phyloP scores from a whole-genome alignment of 225 moss, liverwort and hornwort species.

The Pseudisothecium myosuroides region DNA sequence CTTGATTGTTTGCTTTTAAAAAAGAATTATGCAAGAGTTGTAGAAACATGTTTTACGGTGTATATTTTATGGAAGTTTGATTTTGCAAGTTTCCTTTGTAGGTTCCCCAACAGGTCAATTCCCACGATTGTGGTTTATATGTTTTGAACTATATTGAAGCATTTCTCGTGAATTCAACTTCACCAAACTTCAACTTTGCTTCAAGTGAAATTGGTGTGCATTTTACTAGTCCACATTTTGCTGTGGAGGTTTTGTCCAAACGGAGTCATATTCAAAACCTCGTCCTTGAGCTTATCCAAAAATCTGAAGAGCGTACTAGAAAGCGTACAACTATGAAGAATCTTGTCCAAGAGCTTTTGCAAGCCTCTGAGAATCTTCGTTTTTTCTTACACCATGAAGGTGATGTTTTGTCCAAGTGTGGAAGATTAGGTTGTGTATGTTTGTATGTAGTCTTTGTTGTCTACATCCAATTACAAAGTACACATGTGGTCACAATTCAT shows the following conservation, averaged over 20 bases:
- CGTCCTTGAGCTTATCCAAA: background rate
- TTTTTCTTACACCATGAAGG: background rate
- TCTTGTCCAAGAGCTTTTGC: background rate
- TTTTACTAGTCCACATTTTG: background rate
- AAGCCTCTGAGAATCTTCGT: background rate
- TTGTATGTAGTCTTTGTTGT: background rate
- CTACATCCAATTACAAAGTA: background rate
- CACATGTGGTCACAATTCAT: background rate
- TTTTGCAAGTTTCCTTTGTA: background rate
- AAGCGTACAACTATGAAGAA: background rate
- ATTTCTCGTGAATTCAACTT: background rate
- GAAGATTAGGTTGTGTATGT: background rate
- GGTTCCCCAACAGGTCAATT: background rate
- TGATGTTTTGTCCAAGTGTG: fast-evolving
- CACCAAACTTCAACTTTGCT: background rate
- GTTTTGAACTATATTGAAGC: background rate
- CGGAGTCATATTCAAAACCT: background rate
- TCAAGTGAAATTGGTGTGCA: background rate
- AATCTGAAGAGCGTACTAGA: background rate
- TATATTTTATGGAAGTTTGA: background rate
- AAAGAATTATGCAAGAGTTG: background rate
- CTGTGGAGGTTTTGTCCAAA: fast-evolving
- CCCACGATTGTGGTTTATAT: background rate
- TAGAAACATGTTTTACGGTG: background rate
- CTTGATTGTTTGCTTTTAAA: background rate